Evolutionary conservation across 2,329 filamentous ascomycete species (phyloP), one percentile per base, ranked within the genome.

Genomic region (Trichophyton simii): DNA sequence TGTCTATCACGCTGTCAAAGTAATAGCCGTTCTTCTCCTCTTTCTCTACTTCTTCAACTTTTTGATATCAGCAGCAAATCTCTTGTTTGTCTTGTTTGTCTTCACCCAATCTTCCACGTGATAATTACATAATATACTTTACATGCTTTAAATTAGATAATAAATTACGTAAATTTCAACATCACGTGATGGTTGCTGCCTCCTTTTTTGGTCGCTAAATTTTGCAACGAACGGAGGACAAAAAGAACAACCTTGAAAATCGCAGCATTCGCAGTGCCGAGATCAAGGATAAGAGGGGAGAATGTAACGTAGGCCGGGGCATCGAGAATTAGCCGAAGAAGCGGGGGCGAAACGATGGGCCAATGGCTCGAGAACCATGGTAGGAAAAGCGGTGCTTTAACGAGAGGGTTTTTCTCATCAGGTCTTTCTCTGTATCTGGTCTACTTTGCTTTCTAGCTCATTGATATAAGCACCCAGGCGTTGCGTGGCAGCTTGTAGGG

Each of bases 401-500:
- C 7, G 8, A 48, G 8, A 48, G 44, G n/a, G 20, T 9, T 48
- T 48, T 20, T 20, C 11, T 18, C 13, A 42, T 58, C 31, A 25
- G 6, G 34, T 55, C 42, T 85, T 87, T 78, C 84, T 87, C 70
- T 85, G 81, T 70, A 84, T 69, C 64, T 81, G 78, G 67, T 86
- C 84, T 67, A 91, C 81, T 78, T 87, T 91, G 69, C 88, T 83
- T 78, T 97, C 92, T 66, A 97, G 78, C 59, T 83, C 83, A 72
- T 86, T 83, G 66, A 96, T 85, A 73, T 96, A 95, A 65, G 83
- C 83, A 76, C 90, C 90, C 73, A 96, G 83, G 72, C 88, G 84
- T 75, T 91, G 87, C 62, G 95, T 91, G 57, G 91, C 89, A 58
- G 85, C 82, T 82, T 96, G 91, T 57, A 97, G 82, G 66, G 89